Base-by-base conservation (phyloP, 208 protist species). In the Leishmania major region DNA sequence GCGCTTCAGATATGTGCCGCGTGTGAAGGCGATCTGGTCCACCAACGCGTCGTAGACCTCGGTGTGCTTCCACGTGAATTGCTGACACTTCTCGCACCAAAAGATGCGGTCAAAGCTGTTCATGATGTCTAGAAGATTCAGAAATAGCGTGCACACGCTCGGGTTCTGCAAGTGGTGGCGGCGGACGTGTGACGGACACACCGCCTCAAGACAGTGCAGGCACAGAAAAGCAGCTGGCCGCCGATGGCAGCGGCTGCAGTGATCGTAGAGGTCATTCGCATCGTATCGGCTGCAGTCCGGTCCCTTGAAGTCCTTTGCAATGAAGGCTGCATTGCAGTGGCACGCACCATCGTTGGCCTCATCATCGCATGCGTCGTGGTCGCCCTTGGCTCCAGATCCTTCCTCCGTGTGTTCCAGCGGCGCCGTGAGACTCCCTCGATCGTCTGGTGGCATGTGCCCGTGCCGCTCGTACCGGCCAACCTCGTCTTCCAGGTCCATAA, bases 61-160 rank as follows among this genome's bases (percentile, higher is more conserved):
- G 45, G 91, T 94, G 80, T 96, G 83, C 79, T 88, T 88, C 90
- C 91, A 96, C 37, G 93, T 96, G 82, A 96, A 96, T 40, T 82
- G 84, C 71, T 77, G 69, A 57, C 93, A 96, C 81, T 82, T 84
- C 79, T 96, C 93, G 77, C 93, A 96, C 93, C 93, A 96, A 70
- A 94, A 96, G 59, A 94, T 87, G 59, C 93, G 89, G 73, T 94
- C 88, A 74, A 90, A 96, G 85, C 90, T 94, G 43, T 85, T 93
- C 88, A 90, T 93, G 77, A 96, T 93, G 76, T 96, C 93, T 19
- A 92, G 87, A n/a, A 90, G 64, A 69, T 96, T 96, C 17, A 96
- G 66, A 79, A 92, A 96, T 22, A 96, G 85, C 19, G 88, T 91
- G 75, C 92, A 96, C 77, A 64, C 49, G 13, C 45, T 60, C n/a